A percentile compares a stretch with the other conserved stretches of the same genome.
Evolutionary conservation across 1,284 basidiomycete species (phyloP).

Genomic region (Ustilago tritici): DNA sequence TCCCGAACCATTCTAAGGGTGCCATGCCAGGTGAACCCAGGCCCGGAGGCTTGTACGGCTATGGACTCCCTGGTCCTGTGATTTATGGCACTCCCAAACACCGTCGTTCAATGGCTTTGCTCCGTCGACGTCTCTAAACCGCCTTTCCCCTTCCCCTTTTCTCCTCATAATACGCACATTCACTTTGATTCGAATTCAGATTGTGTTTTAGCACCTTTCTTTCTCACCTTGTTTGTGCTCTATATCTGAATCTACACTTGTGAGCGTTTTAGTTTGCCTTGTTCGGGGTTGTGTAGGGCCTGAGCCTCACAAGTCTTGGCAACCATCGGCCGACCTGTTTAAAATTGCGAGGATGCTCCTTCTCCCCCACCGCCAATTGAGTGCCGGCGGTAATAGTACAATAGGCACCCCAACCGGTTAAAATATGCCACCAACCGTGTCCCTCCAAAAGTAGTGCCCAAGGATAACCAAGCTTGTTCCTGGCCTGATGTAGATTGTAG

Average conservation of each 20-base stretch:
- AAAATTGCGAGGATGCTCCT: conserved; percentile 56
- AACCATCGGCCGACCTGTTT: conserved; percentile 14
- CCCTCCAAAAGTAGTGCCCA: conserved; percentile 59
- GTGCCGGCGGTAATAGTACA: conserved; percentile 69
- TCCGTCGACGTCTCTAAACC: conserved; percentile 12
- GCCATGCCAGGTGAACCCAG: neutral
- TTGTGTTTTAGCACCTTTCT: neutral
- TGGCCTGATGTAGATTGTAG: conserved; percentile 45
- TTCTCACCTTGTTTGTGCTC: neutral
- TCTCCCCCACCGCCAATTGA: conserved; percentile 47
- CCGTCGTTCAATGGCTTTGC: conserved; percentile 19
- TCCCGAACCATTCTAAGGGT: neutral
- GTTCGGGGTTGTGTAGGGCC: conserved; percentile 19
- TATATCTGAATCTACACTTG: neutral
- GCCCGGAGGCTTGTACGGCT: neutral
- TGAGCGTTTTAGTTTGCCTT: neutral
- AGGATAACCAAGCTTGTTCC: conserved; percentile 57
- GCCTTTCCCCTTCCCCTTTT: neutral
- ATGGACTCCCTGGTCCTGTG: neutral
- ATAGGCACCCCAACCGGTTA: conserved; percentile 72
- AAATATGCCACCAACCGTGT: conserved; percentile 73
- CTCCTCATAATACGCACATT: neutral
- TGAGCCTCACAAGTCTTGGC: conserved; percentile 47
- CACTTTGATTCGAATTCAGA: neutral
- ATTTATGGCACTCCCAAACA: neutral